Percentiles rank a stretch among this genome's conserved stretches.
phyloP scores from a whole-genome alignment of 208 protist genomes.

The Herpetomonas tarakana region DNA sequence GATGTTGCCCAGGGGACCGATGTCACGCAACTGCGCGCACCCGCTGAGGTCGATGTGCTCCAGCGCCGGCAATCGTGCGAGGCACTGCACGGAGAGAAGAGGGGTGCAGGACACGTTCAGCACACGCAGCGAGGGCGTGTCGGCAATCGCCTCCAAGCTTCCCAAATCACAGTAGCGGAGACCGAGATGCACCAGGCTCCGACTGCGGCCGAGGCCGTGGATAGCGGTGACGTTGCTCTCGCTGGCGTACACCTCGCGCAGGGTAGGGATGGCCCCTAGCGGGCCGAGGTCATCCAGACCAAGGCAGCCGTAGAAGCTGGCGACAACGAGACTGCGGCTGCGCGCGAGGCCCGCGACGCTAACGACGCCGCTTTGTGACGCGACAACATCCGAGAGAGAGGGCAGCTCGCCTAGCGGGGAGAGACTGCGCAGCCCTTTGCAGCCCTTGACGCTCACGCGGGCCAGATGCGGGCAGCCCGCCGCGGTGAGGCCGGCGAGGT shows the following conservation, averaged over 20 bases:
- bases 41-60: conserved; percentile 12
- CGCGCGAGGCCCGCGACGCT: conserved; percentile 14
- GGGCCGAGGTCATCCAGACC: conserved; percentile 16
- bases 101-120: conserved; percentile 20
- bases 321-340: conserved; percentile 16
- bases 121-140: conserved; percentile 7
- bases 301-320: conserved; percentile 22
- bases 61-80: conserved; percentile 8
- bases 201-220: conserved; percentile 16
- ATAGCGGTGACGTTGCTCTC: conserved; percentile 24
- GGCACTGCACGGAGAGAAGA: conserved; percentile 11
- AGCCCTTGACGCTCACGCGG: conserved; percentile 8
- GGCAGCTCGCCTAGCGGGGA: conserved; percentile 11
- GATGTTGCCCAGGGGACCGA: conserved; percentile 15
- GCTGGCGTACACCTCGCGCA: conserved; percentile 19
- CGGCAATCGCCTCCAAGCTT: conserved; percentile 1
- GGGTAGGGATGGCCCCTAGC: conserved; percentile 15
- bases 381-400: conserved; percentile 10
- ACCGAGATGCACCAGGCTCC: conserved; percentile 7
- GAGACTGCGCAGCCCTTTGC: conserved; percentile 11
- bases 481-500: conserved; percentile 6
- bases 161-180: conserved; percentile 24
- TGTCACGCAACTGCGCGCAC: conserved; percentile 14
- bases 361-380: conserved; percentile 23
- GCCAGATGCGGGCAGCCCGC: conserved; percentile 13